Evolutionary conservation across 257 asterid genomes (phyloP).

Genomic region (Eucommia ulmoides): DNA sequence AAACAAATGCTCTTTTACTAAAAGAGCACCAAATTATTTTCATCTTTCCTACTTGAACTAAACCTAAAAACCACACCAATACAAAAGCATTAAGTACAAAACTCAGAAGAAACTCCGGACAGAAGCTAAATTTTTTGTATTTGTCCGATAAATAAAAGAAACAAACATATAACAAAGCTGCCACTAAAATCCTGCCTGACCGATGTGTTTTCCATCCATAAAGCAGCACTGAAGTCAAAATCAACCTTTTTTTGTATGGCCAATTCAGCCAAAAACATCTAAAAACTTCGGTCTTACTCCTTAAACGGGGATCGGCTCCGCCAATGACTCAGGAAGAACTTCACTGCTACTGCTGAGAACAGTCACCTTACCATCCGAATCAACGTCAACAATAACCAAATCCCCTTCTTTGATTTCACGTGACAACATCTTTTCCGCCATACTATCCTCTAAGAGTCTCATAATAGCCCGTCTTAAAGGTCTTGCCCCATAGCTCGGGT

Average conservation of each 20-base stretch:
- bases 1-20: too few species aligned
- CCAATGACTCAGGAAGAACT: constrained; percentile 19
- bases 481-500: constrained; percentile 49
- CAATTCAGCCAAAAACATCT: background rate
- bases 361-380: constrained; percentile 35
- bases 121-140: background rate
- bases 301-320: constrained; percentile 27
- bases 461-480: constrained; percentile 47
- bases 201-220: background rate
- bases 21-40: background rate
- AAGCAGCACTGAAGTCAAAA: background rate
- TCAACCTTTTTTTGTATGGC: background rate
- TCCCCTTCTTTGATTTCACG: constrained; percentile 33
- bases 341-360: constrained; percentile 31
- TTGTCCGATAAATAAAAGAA: background rate
- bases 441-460: constrained; percentile 46
- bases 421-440: constrained; percentile 43
- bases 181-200: too few species aligned
- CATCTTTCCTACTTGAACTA: background rate
- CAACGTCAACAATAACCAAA: constrained; percentile 34
- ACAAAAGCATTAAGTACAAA: background rate
- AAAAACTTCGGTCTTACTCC: too few species aligned
- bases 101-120: background rate
- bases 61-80: background rate
- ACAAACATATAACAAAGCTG: too few species aligned